Conservation (phyloP, 768 basidiomycete species). For the Leccinum subgranulosum region DNA sequence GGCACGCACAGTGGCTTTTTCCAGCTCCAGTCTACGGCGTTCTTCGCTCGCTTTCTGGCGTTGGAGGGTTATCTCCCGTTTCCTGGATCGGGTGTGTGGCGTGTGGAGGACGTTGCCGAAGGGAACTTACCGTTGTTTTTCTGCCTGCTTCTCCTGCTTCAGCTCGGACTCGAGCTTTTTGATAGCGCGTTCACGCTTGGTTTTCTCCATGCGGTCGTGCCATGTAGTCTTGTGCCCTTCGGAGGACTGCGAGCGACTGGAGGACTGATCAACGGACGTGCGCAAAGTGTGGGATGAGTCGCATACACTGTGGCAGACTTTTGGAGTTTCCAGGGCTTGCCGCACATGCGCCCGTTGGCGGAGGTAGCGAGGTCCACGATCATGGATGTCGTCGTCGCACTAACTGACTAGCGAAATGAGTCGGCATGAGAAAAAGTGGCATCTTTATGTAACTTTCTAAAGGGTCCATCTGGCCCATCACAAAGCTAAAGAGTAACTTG, state of each 20-base stretch:
- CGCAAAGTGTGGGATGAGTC: not conserved
- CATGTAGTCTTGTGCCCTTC: conserved; percentile 67
- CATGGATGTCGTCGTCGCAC: not conserved
- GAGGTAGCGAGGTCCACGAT: conserved; percentile 46
- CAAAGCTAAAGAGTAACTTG: not conserved
- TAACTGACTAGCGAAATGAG: not conserved
- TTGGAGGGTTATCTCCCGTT: conserved; percentile 64
- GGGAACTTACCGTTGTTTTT: conserved; percentile 50
- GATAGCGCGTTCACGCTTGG: conserved; percentile 60
- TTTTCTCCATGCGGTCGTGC: conserved; percentile 67
- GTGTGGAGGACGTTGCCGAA: not conserved
- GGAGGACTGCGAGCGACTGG: conserved; percentile 67
- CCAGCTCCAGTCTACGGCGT: conserved; percentile 50
- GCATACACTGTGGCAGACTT: conserved; percentile 53
- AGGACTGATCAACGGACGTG: conserved; percentile 8
- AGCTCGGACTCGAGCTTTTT: conserved; percentile 73
- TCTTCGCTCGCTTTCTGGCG: conserved; percentile 75
- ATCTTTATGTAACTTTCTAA: conserved; percentile 24
- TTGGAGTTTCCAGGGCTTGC: conserved; percentile 62
- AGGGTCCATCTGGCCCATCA: not conserved
- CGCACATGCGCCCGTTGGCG: conserved; percentile 62
- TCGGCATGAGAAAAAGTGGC: conserved; percentile 19
- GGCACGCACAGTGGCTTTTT: conserved; percentile 27
- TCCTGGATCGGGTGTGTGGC: conserved; percentile 36
- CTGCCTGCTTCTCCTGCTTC: conserved; percentile 72